Evolutionary conservation across 83 land plant species (phyloP).

Genomic region (Picea abies): DNA sequence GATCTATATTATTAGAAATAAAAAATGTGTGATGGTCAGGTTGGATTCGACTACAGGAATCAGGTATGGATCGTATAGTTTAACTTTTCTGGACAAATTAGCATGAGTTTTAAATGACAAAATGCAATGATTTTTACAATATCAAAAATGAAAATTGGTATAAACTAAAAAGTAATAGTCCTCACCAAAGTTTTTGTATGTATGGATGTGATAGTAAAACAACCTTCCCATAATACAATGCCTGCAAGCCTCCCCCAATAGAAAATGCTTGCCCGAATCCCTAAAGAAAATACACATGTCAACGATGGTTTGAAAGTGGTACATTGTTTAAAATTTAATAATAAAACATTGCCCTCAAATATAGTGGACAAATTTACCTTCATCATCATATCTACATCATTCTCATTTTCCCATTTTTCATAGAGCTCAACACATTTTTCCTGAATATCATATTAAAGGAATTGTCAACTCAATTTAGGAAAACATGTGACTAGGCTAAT

Average conservation of each 20-base stretch:
- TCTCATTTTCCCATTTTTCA: constrained; percentile 86
- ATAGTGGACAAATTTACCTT: constrained; percentile 47
- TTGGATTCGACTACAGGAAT: too few relatives aligned
- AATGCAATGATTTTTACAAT: too few relatives aligned
- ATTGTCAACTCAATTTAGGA: background rate
- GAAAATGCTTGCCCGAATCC: constrained; percentile 86
- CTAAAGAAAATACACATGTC: constrained; percentile 29
- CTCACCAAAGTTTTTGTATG: too few relatives aligned
- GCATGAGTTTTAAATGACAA: too few relatives aligned
- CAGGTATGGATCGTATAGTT: too few relatives aligned
- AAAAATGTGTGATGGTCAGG: too few relatives aligned
- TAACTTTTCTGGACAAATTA: too few relatives aligned
- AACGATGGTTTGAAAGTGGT: background rate
- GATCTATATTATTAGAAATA: too few relatives aligned
- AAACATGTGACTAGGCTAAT: background rate
- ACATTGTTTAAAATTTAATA: background rate
- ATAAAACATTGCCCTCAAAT: background rate
- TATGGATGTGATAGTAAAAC: too few relatives aligned
- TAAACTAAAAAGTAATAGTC: too few relatives aligned
- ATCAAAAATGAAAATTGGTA: too few relatives aligned
- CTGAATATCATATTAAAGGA: constrained; percentile 22
- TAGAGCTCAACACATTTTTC: constrained; percentile 54
- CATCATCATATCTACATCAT: constrained; percentile 60
- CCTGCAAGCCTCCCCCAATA: constrained; percentile 89
- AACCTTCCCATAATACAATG: constrained; percentile 76